Conservation (phyloP, 129 eudicot genomes). For the Tagetes patula region DNA sequence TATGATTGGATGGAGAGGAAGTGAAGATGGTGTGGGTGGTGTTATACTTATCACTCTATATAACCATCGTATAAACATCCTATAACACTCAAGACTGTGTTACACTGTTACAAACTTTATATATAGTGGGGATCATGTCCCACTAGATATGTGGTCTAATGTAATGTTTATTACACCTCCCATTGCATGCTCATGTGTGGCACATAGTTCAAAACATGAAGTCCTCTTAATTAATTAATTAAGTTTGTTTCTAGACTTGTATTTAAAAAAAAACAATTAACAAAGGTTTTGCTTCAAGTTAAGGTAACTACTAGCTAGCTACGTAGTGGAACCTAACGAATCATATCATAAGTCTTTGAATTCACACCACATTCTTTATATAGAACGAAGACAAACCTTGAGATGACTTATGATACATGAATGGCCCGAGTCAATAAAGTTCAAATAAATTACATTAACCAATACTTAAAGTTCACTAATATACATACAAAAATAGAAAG, state of each 20-base stretch:
- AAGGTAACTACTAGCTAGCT: neutral
- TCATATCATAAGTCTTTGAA: neutral
- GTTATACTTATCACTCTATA: too few relatives aligned
- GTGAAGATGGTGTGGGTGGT: too few relatives aligned
- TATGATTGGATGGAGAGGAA: too few relatives aligned
- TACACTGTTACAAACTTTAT: too few relatives aligned
- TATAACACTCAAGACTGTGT: too few relatives aligned
- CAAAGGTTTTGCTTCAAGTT: neutral
- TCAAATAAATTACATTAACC: neutral
- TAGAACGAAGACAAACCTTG: conserved; percentile 3
- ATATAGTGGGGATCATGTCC: too few relatives aligned
- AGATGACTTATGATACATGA: neutral
- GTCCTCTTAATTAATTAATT: neutral
- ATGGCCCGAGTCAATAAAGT: neutral
- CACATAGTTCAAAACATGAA: neutral
- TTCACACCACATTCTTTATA: neutral
- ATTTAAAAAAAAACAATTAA: neutral
- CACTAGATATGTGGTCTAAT: neutral
- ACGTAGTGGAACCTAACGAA: neutral
- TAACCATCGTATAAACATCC: too few relatives aligned
- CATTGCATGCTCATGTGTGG: neutral
- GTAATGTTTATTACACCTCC: neutral
- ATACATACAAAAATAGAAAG: neutral
- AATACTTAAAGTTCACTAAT: neutral
- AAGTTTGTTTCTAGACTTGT: neutral